Evolutionary conservation across 192 early-diverging fungal species (phyloP).

Genomic region (Podila minutissima): DNA sequence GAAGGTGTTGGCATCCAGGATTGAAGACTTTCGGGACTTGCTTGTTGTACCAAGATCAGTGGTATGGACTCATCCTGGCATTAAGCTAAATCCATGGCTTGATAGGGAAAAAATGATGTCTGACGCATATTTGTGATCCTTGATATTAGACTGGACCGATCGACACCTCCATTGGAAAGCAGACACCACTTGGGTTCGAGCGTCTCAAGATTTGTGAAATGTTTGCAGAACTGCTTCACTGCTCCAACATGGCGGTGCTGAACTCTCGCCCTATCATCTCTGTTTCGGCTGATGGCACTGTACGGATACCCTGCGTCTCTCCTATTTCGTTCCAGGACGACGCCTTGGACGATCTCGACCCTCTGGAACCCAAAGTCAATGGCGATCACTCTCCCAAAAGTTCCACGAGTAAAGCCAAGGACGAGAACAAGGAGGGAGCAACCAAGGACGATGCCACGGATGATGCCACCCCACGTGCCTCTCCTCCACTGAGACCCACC

Average conservation of each 20-base stretch:
- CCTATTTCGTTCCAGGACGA: background rate
- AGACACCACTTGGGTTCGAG: slow-evolving; percentile 92
- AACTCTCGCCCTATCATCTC: slow-evolving; percentile 59
- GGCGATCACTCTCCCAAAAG: background rate
- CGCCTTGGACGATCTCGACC: background rate
- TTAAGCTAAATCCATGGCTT: too few relatives aligned
- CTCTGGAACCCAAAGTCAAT: background rate
- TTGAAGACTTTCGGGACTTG: slow-evolving; percentile 81
- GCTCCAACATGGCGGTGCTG: slow-evolving; percentile 84
- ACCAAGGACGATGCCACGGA: slow-evolving; percentile 16
- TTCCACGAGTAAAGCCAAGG: background rate
- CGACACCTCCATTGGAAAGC: slow-evolving; percentile 82
- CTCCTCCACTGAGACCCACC: slow-evolving; percentile 17
- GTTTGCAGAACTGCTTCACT: slow-evolving; percentile 97
- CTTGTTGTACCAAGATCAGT: slow-evolving; percentile 79
- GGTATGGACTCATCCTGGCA: slow-evolving; percentile 50
- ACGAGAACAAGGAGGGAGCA: slow-evolving; percentile 14
- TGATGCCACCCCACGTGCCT: slow-evolving; percentile 20
- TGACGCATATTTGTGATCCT: background rate
- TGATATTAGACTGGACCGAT: slow-evolving; percentile 60
- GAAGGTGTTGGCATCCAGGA: slow-evolving; percentile 79
- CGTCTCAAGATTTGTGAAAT: slow-evolving; percentile 96
- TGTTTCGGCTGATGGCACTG: slow-evolving; percentile 47
- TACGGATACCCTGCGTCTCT: slow-evolving; percentile 14
- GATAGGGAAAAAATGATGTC: background rate